These are phyloP conservation scores for Pisolithus orientalis DNA, from an alignment of 768 basidiomycete genomes.

Conservation along the genomic window DNA sequence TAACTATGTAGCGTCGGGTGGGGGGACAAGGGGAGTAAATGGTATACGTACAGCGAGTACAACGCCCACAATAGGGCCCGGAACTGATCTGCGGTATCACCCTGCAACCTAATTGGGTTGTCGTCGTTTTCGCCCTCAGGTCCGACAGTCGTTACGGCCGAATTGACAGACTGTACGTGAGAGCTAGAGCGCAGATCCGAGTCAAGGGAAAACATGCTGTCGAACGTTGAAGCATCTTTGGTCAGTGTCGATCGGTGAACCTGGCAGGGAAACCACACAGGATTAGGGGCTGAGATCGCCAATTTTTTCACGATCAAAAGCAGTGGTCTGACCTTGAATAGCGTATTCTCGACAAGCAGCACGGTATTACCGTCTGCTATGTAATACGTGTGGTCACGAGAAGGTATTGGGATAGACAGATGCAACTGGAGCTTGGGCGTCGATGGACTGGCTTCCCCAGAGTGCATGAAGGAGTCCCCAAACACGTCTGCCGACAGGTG, in stretches of 20 bases:
- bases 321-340: constrained; percentile 42
- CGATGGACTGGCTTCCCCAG: constrained; percentile 24
- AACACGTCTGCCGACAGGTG: constrained; percentile 27
- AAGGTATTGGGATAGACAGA: constrained; percentile 28
- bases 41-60: constrained; percentile 41
- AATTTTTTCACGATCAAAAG: constrained; percentile 10
- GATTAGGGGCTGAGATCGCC: constrained; percentile 8
- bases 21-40: background rate
- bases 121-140: constrained; percentile 46
- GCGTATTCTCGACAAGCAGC: constrained; percentile 35
- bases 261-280: constrained; percentile 14
- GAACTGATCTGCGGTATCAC: constrained; percentile 44
- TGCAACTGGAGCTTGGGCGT: constrained; percentile 29
- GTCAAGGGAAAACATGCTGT: constrained; percentile 41
- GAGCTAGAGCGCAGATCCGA: constrained; percentile 26
- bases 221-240: constrained; percentile 42
- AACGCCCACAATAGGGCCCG: constrained; percentile 49
- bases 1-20: no score
- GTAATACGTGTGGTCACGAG: constrained; percentile 36
- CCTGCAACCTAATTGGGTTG: constrained; percentile 41
- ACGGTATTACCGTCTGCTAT: constrained; percentile 35
- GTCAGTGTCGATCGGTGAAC: constrained; percentile 36
- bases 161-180: constrained; percentile 4
- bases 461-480: constrained; percentile 29
- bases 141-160: constrained; percentile 22